Conservation (phyloP, 1,284 basidiomycete genomes). For the Prillingera fragicola region DNA sequence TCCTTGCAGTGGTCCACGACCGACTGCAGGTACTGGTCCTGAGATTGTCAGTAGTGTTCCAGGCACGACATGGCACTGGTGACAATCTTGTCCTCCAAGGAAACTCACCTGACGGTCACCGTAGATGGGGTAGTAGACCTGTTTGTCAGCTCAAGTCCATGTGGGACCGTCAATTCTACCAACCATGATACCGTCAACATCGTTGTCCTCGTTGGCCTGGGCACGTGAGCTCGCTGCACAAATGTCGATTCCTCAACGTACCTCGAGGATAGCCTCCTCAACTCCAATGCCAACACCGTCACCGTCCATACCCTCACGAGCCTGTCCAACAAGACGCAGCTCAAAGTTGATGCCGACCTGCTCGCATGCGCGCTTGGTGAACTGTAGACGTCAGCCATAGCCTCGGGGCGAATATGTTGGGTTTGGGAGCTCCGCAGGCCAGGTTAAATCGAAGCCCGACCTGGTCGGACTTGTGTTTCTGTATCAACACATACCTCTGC, state of each 20-base stretch:
- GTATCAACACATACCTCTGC: slow-evolving; percentile 55
- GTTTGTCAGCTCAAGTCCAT: neutral
- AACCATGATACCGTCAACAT: slow-evolving; percentile 94
- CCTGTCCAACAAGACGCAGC: slow-evolving; percentile 61
- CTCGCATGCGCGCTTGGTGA: slow-evolving; percentile 86
- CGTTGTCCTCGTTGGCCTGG: slow-evolving; percentile 72
- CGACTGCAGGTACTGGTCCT: slow-evolving; percentile 91
- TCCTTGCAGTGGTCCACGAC: slow-evolving; percentile 85
- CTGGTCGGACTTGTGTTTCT: too few relatives aligned
- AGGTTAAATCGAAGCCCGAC: too few relatives aligned
- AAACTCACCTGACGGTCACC: slow-evolving; percentile 75
- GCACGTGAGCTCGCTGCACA: slow-evolving; percentile 19
- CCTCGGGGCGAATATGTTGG: neutral
- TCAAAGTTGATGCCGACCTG: slow-evolving; percentile 83
- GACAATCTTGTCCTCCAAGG: too few relatives aligned
- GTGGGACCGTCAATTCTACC: slow-evolving; percentile 23
- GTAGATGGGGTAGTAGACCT: slow-evolving; percentile 93
- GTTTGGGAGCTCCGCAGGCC: neutral
- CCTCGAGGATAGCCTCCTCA: slow-evolving; percentile 87
- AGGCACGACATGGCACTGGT: too few relatives aligned
- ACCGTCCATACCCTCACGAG: slow-evolving; percentile 46
- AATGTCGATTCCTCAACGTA: slow-evolving; percentile 33
- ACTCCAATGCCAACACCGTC: slow-evolving; percentile 64
- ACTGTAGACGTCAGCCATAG: slow-evolving; percentile 45
- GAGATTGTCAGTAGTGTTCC: slow-evolving; percentile 41